phyloP scores from a whole-genome alignment of 257 asterid genomes.

The Handroanthus guayacan region DNA sequence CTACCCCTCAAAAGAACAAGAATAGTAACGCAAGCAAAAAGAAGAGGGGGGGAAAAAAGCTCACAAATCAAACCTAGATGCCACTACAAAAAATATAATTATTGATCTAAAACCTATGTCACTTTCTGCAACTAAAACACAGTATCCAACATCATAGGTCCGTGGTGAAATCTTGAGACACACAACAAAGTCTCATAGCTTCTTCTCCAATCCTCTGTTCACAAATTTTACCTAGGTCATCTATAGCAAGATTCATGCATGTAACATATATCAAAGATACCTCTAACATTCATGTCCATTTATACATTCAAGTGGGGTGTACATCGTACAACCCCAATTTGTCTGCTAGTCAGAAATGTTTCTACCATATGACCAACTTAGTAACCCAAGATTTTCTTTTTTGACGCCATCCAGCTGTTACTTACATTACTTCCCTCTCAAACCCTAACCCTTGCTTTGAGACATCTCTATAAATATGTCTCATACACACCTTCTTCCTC shows the following conservation, averaged over 20 bases:
- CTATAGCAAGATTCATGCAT: neutral
- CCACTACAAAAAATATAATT: neutral
- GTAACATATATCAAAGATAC: neutral
- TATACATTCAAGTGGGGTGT: neutral
- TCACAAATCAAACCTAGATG: neutral
- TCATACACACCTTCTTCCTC: conserved; percentile 39
- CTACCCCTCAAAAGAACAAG: no score
- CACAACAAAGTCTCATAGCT: neutral
- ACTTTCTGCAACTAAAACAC: neutral
- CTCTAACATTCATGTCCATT: no score
- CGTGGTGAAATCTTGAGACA: conserved; percentile 20
- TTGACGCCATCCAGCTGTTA: conserved; percentile 34
- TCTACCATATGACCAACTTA: conserved; percentile 31
- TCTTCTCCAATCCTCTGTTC: neutral
- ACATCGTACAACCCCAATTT: conserved; percentile 34
- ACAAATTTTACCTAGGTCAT: neutral
- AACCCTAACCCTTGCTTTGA: conserved; percentile 47
- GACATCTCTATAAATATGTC: conserved; percentile 32
- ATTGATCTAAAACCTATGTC: neutral
- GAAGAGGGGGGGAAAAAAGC: no score
- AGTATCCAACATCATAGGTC: conserved; percentile 20
- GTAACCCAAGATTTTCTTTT: conserved; percentile 50
- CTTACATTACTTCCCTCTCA: conserved; percentile 22
- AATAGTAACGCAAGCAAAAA: no score
- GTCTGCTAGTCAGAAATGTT: conserved; percentile 44